Evolutionary conservation across 2,329 filamentous ascomycete species (phyloP), one percentile per base, ranked within the genome.

Genomic region (Aureobasidium sp.): DNA sequence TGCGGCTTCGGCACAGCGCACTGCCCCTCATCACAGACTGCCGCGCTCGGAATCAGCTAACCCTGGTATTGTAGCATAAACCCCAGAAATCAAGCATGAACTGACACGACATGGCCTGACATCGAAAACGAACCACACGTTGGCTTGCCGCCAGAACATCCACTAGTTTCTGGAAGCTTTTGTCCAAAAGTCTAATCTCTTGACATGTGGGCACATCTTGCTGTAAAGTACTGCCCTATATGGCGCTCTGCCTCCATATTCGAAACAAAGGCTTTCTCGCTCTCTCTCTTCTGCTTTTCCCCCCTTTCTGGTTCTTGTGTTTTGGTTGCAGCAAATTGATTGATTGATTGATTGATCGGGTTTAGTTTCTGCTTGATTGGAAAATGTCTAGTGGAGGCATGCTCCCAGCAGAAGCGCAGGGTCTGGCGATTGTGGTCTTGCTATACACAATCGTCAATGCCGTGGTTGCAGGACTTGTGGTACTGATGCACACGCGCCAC

Each of bases 351-450:
- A 34, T 45, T 34, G 29, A 17, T 34, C 12, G 27, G 27, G 6
- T 29, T 29, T 29, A 12, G n/a, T n/a, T n/a, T n/a, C 27, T 12
- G 27, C 27, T 29, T 29, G 27, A n/a, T 30, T n/a, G 14, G 41
- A 27, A 3, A 14, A 51, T 51, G 48, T 51, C 27, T 40, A 27
- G 25, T 24, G 48, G 37, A 51, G 48, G 48, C 48, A 40, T 41
- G 48, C 22, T 51, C 12, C 48, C 48, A 16, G 17, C 27, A 3
- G 48, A 41, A 21, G 48, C 48, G 25, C 35, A 51, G 29, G 48
- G 48, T 17, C 19, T 51, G 25, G 35, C 48, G 12, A 14, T 51
- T 1, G 48, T 41, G 14, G 48, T 51, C 14, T 25, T 51, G n/a
- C 3, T 51, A 3, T 51, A 51, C 16, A 51, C 48, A 14, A 1